Conservation (phyloP, 2,329 filamentous ascomycete species). For the Xylaria sp. region DNA sequence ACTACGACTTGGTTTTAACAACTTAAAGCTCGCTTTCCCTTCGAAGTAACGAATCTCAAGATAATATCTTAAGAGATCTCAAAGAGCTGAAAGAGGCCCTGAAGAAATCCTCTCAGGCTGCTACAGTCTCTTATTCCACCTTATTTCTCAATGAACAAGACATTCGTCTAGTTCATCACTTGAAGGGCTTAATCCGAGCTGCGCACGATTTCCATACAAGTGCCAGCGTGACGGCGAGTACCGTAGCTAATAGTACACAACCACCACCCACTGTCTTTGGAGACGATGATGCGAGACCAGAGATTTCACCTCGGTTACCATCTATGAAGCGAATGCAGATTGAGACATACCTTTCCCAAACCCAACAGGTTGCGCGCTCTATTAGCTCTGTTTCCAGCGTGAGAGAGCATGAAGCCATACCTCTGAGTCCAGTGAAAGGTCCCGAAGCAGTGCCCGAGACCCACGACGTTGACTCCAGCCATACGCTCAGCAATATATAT, state of each 20-base stretch:
- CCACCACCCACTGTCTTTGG: slow-evolving; percentile 24
- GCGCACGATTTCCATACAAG: slow-evolving; percentile 28
- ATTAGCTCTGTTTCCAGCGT: background rate
- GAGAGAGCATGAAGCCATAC: background rate
- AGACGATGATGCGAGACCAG: slow-evolving; percentile 23
- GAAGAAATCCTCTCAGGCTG: slow-evolving; percentile 27
- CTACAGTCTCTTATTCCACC: slow-evolving; percentile 26
- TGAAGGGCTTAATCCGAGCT: slow-evolving; percentile 25
- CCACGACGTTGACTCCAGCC: slow-evolving; percentile 6
- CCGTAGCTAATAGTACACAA: slow-evolving; percentile 20
- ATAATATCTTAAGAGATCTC: slow-evolving; percentile 26
- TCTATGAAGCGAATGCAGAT: slow-evolving; percentile 27
- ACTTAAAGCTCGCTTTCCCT: slow-evolving; percentile 25
- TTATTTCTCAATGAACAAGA: slow-evolving; percentile 27
- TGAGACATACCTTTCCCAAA: slow-evolving; percentile 25
- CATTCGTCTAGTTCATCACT: slow-evolving; percentile 22
- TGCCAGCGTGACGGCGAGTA: slow-evolving; percentile 27
- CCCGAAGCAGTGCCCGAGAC: background rate
- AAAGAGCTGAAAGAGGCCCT: slow-evolving; percentile 28
- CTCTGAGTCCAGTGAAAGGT: background rate
- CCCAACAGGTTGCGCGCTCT: slow-evolving; percentile 5
- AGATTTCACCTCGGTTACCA: slow-evolving; percentile 12
- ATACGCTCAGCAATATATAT: slow-evolving; percentile 23
- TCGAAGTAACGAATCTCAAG: slow-evolving; percentile 26
- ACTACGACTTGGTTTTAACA: background rate